phyloP scores from a whole-genome alignment of 2,329 filamentous ascomycete genomes.

The Cercospora sp. region DNA sequence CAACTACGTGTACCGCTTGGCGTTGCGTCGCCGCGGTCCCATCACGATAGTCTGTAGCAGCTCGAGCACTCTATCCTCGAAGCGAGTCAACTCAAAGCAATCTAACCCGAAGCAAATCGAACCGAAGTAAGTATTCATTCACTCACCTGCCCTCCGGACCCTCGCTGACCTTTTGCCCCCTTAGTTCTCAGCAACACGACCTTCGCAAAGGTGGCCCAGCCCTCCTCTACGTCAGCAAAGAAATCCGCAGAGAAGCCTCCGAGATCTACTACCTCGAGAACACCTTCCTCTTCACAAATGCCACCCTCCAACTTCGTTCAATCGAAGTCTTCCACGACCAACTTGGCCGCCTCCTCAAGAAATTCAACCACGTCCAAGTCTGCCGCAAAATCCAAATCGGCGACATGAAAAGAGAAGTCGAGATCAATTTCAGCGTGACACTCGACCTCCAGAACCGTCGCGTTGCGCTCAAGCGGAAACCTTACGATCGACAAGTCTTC shows the following conservation, averaged over 20 bases:
- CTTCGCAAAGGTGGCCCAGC: slow-evolving; percentile 1
- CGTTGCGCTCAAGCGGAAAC: not conserved
- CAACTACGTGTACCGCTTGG: slow-evolving; percentile 17
- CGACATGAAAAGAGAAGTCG: not conserved
- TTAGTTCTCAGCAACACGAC: not conserved
- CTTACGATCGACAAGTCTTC: slow-evolving; percentile 2
- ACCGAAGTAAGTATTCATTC: not conserved
- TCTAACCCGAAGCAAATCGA: not conserved
- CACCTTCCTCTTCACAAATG: slow-evolving; percentile 7
- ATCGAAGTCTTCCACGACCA: slow-evolving; percentile 1
- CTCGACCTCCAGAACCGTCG: not conserved
- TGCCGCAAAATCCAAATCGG: slow-evolving; percentile 11
- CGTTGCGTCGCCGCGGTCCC: not conserved
- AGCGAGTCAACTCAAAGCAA: not conserved
- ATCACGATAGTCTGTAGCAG: not conserved
- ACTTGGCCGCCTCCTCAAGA: slow-evolving; percentile 5
- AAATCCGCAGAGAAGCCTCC: slow-evolving; percentile 12
- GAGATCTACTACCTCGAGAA: slow-evolving; percentile 18
- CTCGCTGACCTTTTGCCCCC: not conserved
- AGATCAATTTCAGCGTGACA: not conserved
- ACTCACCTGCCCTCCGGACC: not conserved
- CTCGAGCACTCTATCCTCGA: not conserved
- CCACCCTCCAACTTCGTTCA: not conserved
- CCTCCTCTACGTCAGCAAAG: slow-evolving; percentile 8
- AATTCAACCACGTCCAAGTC: slow-evolving; percentile 1